A percentile compares a stretch with the other conserved stretches of the same genome.
Evolutionary conservation across 768 basidiomycete species (phyloP).

Genomic region (Mycena capillaripes): DNA sequence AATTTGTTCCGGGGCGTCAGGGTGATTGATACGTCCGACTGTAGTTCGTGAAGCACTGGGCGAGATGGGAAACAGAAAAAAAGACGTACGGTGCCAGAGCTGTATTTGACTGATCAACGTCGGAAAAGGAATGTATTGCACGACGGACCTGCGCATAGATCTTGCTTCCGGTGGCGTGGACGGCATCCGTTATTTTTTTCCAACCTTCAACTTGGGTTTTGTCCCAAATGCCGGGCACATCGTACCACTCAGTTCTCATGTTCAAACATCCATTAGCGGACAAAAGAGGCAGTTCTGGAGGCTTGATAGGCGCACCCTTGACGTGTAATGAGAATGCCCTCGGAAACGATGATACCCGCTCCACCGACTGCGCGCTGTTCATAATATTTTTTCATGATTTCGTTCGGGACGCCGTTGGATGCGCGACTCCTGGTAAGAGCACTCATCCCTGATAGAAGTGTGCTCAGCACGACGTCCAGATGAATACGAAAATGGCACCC

Average conservation of each 20-base stretch:
- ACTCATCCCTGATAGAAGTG: conserved; percentile 41
- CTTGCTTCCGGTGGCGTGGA: conserved; percentile 58
- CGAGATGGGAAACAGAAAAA: not conserved
- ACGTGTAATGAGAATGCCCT: conserved; percentile 54
- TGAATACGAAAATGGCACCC: not conserved
- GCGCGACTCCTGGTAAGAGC: conserved; percentile 58
- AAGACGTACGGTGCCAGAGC: conserved; percentile 46
- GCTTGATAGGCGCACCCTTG: conserved; percentile 52
- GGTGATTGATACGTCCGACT: conserved; percentile 17
- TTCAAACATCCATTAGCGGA: not conserved
- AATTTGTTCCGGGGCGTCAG: conserved; percentile 49
- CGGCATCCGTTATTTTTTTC: conserved; percentile 60
- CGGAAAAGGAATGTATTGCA: not conserved
- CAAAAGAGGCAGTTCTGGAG: not conserved
- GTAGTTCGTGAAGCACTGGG: not conserved
- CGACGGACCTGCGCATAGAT: conserved; percentile 59
- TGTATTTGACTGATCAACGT: conserved; percentile 40
- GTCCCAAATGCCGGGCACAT: conserved; percentile 60
- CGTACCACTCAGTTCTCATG: conserved; percentile 38
- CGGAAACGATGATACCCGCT: conserved; percentile 55
- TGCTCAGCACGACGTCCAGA: not conserved
- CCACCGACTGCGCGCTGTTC: conserved; percentile 53
- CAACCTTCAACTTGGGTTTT: conserved; percentile 59
- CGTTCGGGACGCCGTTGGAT: conserved; percentile 51
- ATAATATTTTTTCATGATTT: conserved; percentile 56